These are phyloP conservation scores for Sarocladium kiliense DNA, from an alignment of 2,329 filamentous ascomycete species.

Conservation along the genomic window DNA sequence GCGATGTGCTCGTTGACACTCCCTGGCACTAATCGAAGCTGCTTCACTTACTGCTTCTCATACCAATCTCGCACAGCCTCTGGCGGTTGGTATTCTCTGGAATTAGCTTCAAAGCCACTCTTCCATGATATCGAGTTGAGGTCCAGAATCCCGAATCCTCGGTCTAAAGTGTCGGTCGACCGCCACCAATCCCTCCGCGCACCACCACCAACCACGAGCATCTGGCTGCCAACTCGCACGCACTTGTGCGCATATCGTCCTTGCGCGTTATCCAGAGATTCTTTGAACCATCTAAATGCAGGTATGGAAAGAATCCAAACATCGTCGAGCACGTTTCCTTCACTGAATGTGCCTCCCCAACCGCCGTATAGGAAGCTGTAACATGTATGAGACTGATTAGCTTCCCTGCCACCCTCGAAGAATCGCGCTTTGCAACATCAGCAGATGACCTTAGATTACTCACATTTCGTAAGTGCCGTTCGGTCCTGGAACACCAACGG, in stretches of 20 bases:
- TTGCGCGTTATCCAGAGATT: neutral
- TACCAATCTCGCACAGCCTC: neutral
- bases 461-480: constrained; percentile 6
- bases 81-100: neutral
- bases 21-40: neutral
- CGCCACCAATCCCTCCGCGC: neutral
- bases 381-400: too few relatives aligned
- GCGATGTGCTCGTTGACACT: neutral
- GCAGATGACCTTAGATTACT: neutral
- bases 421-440: too few relatives aligned
- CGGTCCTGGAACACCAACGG: constrained; percentile 2
- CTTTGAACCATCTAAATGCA: constrained; percentile 2
- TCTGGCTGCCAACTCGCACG: neutral
- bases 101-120: neutral
- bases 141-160: neutral
- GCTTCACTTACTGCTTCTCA: neutral
- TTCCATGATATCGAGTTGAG: constrained; percentile 6
- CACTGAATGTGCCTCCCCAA: neutral
- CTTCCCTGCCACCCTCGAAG: too few relatives aligned
- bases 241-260: neutral
- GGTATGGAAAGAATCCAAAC: neutral
- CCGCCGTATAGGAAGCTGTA: constrained; percentile 5
- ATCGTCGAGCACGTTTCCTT: neutral
- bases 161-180: neutral
- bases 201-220: constrained; percentile 6